Evolutionary conservation across 2,329 filamentous ascomycete species (phyloP).

Genomic region (Ophiostoma ips): DNA sequence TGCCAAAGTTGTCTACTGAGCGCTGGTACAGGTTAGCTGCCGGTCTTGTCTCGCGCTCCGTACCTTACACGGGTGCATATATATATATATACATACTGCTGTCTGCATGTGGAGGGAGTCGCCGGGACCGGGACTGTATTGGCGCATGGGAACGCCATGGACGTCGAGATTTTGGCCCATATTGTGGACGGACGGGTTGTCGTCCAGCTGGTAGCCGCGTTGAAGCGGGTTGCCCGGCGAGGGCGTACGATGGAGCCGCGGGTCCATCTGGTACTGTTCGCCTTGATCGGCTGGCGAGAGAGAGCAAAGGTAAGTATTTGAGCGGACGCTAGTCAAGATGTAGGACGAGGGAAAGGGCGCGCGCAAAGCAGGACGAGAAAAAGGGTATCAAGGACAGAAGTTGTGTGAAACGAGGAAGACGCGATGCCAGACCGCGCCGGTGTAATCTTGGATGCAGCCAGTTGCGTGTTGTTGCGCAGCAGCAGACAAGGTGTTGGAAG

Average conservation of each 20-base stretch:
- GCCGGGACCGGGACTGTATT: constrained; percentile 39
- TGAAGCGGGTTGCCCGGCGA: constrained; percentile 63
- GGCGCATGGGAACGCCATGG: constrained; percentile 25
- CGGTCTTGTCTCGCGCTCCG: no score
- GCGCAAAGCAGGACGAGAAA: neutral
- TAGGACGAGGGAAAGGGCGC: neutral
- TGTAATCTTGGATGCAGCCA: no score
- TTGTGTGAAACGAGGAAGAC: neutral
- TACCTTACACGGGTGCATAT: no score
- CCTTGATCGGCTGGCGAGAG: neutral
- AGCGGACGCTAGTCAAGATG: no score
- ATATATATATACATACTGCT: constrained; percentile 57
- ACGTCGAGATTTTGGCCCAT: constrained; percentile 44
- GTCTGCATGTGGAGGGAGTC: constrained; percentile 75
- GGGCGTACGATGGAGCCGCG: constrained; percentile 47
- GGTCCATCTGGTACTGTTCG: constrained; percentile 48
- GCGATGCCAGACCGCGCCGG: constrained; percentile 1
- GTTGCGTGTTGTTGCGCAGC: no score
- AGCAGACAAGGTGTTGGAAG: no score
- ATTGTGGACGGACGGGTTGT: constrained; percentile 49
- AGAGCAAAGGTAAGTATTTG: neutral
- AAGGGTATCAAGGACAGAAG: neutral
- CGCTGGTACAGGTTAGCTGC: constrained; percentile 24
- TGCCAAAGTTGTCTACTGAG: constrained; percentile 34
- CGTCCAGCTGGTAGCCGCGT: constrained; percentile 69